A percentile compares a stretch with the other conserved stretches of the same genome.
phyloP scores from a whole-genome alignment of 2,329 filamentous ascomycete species.

The Didymella pinodella region DNA sequence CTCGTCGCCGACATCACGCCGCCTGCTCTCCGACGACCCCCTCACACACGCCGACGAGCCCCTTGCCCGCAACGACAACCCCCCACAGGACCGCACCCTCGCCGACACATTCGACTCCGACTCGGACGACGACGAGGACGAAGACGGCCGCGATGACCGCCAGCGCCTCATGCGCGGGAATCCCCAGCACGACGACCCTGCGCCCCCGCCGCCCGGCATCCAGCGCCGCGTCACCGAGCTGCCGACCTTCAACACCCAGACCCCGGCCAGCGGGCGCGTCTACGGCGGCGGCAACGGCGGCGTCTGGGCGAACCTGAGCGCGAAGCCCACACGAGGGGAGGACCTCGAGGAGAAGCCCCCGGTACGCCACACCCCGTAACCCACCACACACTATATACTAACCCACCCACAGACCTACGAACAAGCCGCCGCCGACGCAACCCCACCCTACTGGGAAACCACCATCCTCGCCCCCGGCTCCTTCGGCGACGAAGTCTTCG shows the following conservation, averaged over 20 bases:
- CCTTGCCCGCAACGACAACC: conserved; percentile 59
- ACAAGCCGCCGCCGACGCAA: conserved; percentile 94
- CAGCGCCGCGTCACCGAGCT: conserved; percentile 62
- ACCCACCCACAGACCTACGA: conserved; percentile 97
- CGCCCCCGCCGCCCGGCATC: conserved; percentile 46
- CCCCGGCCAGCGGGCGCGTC: conserved; percentile 58
- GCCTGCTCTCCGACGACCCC: conserved; percentile 60
- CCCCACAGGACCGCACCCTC: conserved; percentile 71
- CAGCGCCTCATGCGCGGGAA: conserved; percentile 83
- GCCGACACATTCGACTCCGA: conserved; percentile 88
- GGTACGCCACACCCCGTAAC: conserved; percentile 63
- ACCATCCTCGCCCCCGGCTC: conserved; percentile 94
- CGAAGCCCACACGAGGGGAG: conserved; percentile 83
- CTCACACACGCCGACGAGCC: conserved; percentile 24
- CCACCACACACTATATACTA: background rate
- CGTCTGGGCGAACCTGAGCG: conserved; percentile 93
- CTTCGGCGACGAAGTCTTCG: conserved; percentile 92
- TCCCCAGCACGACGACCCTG: conserved; percentile 36
- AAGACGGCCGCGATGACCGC: conserved; percentile 78
- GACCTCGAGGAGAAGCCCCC: conserved; percentile 92
- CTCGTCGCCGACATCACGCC: conserved; percentile 68
- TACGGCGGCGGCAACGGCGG: conserved; percentile 86
- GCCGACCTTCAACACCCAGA: conserved; percentile 58
- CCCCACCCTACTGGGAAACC: conserved; percentile 98
- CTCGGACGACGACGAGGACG: conserved; percentile 70